Evolutionary conservation across 306 rosid genomes (phyloP), one percentile per base, ranked within the genome.

Genomic region (Biancaea sappan): DNA sequence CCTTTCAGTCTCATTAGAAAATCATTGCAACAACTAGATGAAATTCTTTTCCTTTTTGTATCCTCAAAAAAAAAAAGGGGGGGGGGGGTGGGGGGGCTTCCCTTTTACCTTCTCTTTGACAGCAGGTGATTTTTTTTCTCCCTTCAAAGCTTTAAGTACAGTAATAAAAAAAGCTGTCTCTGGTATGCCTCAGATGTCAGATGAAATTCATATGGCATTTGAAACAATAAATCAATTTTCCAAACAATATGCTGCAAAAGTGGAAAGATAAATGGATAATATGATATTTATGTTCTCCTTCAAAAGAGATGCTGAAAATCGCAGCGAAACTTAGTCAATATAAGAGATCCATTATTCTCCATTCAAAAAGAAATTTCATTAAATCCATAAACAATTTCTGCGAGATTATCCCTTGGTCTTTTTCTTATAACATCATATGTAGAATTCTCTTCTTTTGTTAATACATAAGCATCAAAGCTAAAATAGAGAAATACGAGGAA

Each of bases 1-100:
- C 56, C 73, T 21, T 71, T 71, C 77, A 61, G 68, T 25, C 70
- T 62, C 69, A 29, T 52, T 54, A 32, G 56, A 37, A 70, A 56
- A 68, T 43, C 24, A 43, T 56, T 5, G 32, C 43, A 52, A 37
- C 60, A 61, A 31, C 72, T 6, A 51, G 19, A 56, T 37, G 50
- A 31, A 52, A 69, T 52, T 46, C 64, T 73, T 25, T 15, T 18
- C 18, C 15, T 8, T 8, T 34, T 34, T n/a, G 4, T 8, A 3
- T 15, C 8, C 2, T 7, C 44, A n/a, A 60, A 31, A 21, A 8
- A 31, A 29, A 7, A 56, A 56, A 13, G 1, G n/a, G n/a, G n/a
- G n/a, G n/a, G n/a, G n/a, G n/a, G n/a, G n/a, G n/a, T n/a, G n/a
- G n/a, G n/a, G n/a, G n/a, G n/a, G 12, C 15, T 13, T 25, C 29